A percentile compares a stretch with the other conserved stretches of the same genome.
Evolutionary conservation across 2,329 filamentous ascomycete species (phyloP).

Genomic region (Trichoderma breve): DNA sequence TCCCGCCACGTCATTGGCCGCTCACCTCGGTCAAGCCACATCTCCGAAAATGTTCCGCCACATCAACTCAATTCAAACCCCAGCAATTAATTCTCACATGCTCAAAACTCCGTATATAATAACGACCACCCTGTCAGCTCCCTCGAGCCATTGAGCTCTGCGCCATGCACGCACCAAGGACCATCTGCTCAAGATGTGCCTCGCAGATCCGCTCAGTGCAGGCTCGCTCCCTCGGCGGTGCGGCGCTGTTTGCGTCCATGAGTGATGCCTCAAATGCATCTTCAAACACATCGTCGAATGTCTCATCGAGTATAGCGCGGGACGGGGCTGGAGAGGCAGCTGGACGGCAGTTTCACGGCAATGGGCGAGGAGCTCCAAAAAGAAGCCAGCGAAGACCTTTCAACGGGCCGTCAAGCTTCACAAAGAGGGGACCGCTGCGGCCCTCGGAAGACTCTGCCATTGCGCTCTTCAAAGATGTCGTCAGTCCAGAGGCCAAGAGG

Average conservation of each 20-base stretch:
- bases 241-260: slow-evolving; percentile 28
- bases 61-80: background rate
- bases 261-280: slow-evolving; percentile 19
- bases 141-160: slow-evolving; percentile 12
- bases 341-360: background rate
- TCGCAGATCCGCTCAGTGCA: slow-evolving; percentile 28
- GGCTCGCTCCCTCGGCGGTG: slow-evolving; percentile 24
- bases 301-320: background rate
- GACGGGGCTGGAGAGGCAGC: background rate
- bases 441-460: slow-evolving; percentile 28
- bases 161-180: slow-evolving; percentile 37
- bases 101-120: background rate
- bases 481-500: slow-evolving; percentile 24
- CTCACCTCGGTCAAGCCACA: slow-evolving; percentile 19
- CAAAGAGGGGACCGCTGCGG: slow-evolving; percentile 11
- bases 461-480: slow-evolving; percentile 39
- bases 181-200: slow-evolving; percentile 37
- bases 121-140: background rate
- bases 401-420: slow-evolving; percentile 4
- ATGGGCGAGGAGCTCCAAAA: background rate
- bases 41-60: slow-evolving; percentile 4
- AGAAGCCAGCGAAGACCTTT: background rate
- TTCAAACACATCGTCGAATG: background rate
- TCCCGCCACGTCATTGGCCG: slow-evolving; percentile 6
- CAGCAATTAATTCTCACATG: background rate